A percentile compares a stretch with the other conserved stretches of the same genome.
phyloP scores from a whole-genome alignment of 192 early-diverging fungal species.

The Phycomyces blakesleeanus region DNA sequence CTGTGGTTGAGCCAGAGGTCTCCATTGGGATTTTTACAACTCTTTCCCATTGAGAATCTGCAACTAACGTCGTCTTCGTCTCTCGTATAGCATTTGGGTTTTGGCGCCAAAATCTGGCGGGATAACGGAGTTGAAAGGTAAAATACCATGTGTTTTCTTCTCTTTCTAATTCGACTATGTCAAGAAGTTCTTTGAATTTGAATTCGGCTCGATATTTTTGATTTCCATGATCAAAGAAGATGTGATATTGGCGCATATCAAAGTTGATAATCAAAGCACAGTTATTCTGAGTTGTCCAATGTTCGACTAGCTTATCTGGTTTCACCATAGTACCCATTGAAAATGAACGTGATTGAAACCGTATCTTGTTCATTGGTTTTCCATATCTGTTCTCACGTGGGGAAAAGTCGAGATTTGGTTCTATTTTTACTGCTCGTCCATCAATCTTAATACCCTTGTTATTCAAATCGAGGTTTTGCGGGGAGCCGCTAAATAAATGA shows the following conservation, averaged over 20 bases:
- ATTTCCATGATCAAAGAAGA: constrained; percentile 25
- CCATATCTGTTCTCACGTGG: neutral
- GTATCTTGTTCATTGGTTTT: neutral
- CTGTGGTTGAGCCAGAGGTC: neutral
- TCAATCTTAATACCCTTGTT: constrained; percentile 13
- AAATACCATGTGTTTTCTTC: constrained; percentile 8
- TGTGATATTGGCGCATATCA: constrained; percentile 14
- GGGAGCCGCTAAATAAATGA: neutral
- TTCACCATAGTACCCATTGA: constrained; percentile 24
- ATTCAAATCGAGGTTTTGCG: neutral
- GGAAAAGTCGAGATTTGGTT: neutral
- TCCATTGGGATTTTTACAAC: constrained; percentile 32
- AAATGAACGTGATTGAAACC: constrained; percentile 9
- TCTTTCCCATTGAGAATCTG: constrained; percentile 25
- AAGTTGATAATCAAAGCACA: constrained; percentile 23
- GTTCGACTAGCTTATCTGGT: constrained; percentile 20
- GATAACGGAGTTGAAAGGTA: constrained; percentile 39
- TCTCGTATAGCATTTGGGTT: constrained; percentile 13
- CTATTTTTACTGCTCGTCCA: constrained; percentile 17
- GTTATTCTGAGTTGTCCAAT: constrained; percentile 2
- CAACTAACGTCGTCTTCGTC: constrained; percentile 13
- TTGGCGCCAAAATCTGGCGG: constrained; percentile 37
- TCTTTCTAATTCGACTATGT: constrained; percentile 17
- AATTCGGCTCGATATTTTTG: constrained; percentile 26
- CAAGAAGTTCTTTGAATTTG: constrained; percentile 34